Base-by-base conservation (phyloP, 2,329 filamentous ascomycete species). In the Bertia moriformis region DNA sequence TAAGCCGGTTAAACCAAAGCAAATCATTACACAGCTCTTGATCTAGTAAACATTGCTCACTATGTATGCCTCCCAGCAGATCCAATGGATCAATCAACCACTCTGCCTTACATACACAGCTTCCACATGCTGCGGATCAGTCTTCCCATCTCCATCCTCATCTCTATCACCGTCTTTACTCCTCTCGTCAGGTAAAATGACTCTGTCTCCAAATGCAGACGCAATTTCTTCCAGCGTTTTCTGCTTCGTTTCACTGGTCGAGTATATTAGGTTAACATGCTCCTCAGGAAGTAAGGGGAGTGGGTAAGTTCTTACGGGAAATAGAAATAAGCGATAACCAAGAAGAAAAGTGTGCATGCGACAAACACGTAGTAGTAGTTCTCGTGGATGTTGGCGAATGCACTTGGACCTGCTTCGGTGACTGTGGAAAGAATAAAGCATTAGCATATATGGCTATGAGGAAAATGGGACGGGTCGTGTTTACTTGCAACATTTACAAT, bases 361-460 rank as follows among this genome's bases (percentile, higher is more conserved):
- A 73, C 67, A 43, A 74, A 74, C 14, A 74, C 69, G 43, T 73
- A 74, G 49, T 74, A 74, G 49, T 73, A 75, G 44, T 73, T 74
- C 45, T 74, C 63, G n/a, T 59, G 49, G 39, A 75, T 74, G 33
- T 61, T 71, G 13, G 66, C 65, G 45, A 74, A 73, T 0, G 70
- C 69, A 39, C 59, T 69, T 0, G 69, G 69, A 0, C 69, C 69
- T 4, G 66, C 67, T 49, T 71, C 65, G 39, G 67, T 71, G 45
- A 69, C 59, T 55, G 38, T 19, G 33, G 4, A 14, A 7, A 4
- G 19, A n/a, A 38, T 41, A 22, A 40, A n/a, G n/a, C 42, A 19
- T 39, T 40, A 37, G 35, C 24, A 37, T 35, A 15, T 19, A 37
- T 22, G 29, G 12, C 29, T 5, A 38, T 37, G 20, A 27, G 22